Evolutionary conservation across 768 basidiomycete species (phyloP).

Genomic region (Agrocybe pediades): DNA sequence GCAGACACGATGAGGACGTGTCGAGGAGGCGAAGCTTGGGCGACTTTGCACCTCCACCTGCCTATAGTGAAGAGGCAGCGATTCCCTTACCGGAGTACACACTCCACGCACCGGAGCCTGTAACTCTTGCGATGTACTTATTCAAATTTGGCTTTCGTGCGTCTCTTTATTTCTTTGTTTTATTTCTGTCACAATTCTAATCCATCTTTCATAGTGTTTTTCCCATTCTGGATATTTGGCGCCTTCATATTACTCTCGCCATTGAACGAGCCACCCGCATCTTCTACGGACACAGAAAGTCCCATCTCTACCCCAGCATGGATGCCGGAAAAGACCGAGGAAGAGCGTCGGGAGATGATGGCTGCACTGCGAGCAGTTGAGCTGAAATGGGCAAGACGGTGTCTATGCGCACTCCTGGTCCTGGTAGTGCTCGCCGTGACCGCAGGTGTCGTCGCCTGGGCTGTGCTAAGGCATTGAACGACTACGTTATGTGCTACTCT

Average conservation of each 20-base stretch:
- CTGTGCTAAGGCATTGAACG: constrained; percentile 15
- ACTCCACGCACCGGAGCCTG: constrained; percentile 44
- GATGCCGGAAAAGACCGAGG: constrained; percentile 57
- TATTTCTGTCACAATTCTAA: constrained; percentile 3
- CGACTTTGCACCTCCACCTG: constrained; percentile 36
- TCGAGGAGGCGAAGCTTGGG: constrained; percentile 19
- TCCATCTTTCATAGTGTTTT: constrained; percentile 46
- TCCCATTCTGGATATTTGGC: constrained; percentile 63
- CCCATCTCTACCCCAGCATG: constrained; percentile 39
- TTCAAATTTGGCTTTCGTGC: constrained; percentile 67
- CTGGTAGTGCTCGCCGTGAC: constrained; percentile 39
- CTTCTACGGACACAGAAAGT: constrained; percentile 5
- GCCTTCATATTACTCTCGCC: constrained; percentile 57
- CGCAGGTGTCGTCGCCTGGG: constrained; percentile 35
- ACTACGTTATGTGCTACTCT: background rate
- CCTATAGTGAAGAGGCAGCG: constrained; percentile 44
- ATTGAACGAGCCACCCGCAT: constrained; percentile 40
- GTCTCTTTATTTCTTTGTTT: constrained; percentile 22
- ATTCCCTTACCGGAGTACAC: constrained; percentile 36
- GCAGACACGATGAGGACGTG: constrained; percentile 34
- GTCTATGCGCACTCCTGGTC: constrained; percentile 52
- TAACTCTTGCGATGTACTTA: constrained; percentile 59
- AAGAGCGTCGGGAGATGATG: constrained; percentile 48
- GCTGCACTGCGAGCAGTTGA: constrained; percentile 48
- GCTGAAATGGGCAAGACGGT: constrained; percentile 58